phyloP scores from a whole-genome alignment of 78 protist genomes.

The Dictyostelium firmibasis region DNA sequence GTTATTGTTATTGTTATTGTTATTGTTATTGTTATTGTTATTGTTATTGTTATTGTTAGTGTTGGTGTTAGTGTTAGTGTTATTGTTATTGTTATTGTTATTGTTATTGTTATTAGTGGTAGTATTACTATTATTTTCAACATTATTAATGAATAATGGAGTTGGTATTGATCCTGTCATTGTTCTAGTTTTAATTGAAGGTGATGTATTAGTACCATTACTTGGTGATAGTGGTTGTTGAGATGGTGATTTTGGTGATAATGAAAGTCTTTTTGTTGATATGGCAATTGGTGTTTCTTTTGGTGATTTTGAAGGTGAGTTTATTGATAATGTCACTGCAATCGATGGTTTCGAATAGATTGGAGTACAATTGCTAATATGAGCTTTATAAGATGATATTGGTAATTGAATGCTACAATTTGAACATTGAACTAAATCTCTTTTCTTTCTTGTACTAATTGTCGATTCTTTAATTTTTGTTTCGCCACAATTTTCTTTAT shows the following conservation, averaged over 20 bases:
- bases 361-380: not conserved
- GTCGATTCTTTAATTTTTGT: not conserved
- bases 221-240: not conserved
- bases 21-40: not conserved
- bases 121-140: not conserved
- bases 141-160: not conserved
- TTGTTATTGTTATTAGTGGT: not conserved
- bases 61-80: not conserved
- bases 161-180: not conserved
- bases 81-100: not conserved
- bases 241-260: not conserved
- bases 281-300: not conserved
- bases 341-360: not conserved
- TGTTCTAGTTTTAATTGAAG: not conserved
- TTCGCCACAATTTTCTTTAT: not conserved
- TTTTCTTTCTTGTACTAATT: not conserved
- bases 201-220: not conserved
- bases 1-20: not conserved
- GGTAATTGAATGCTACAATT: slow-evolving; percentile 29
- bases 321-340: not conserved
- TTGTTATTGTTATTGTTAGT: not conserved
- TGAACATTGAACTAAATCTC: slow-evolving; percentile 24
- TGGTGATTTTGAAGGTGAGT: not conserved
- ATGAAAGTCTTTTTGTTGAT: not conserved
- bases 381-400: not conserved